Percentiles rank a stretch among this genome's conserved stretches.
Evolutionary conservation across 768 basidiomycete genomes (phyloP).

Genomic region (Termitomyces sp.): DNA sequence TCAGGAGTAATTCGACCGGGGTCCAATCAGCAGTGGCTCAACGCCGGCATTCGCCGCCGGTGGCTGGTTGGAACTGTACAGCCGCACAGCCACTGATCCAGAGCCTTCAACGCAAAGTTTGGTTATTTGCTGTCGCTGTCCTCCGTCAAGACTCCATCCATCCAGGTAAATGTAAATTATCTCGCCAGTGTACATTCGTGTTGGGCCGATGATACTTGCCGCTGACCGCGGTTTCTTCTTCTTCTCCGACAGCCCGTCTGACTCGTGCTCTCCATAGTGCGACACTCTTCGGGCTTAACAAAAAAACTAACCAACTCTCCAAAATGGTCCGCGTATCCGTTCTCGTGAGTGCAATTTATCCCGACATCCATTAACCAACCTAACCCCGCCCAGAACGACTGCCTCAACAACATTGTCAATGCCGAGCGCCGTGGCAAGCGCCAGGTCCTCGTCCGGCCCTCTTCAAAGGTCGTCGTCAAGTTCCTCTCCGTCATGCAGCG

Average conservation of each 20-base stretch:
- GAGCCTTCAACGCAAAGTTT: conserved; percentile 4
- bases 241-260: conserved; percentile 47
- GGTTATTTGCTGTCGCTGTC: conserved; percentile 13
- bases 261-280: conserved; percentile 78
- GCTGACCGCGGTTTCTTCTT: conserved; percentile 8
- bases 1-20: conserved; percentile 13
- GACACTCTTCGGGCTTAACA: conserved; percentile 74
- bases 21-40: conserved; percentile 1
- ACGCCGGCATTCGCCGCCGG: conserved; percentile 30
- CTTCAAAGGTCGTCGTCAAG: conserved; percentile 97
- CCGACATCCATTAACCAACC: not conserved
- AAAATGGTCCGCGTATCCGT: conserved; percentile 90
- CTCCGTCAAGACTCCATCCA: conserved; percentile 18
- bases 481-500: conserved; percentile 99
- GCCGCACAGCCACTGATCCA: conserved; percentile 23
- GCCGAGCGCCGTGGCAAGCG: conserved; percentile 99
- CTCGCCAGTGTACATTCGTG: conserved; percentile 1
- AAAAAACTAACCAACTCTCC: conserved; percentile 26
- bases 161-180: conserved; percentile 48
- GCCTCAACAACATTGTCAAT: conserved; percentile 95
- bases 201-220: conserved; percentile 16
- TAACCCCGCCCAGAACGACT: conserved; percentile 35
- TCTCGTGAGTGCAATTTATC: conserved; percentile 51
- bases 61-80: conserved; percentile 41
- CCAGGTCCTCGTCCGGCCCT: conserved; percentile 96